Base-by-base conservation (phyloP, 768 basidiomycete genomes). In the Pleurotus tuber-regium region DNA sequence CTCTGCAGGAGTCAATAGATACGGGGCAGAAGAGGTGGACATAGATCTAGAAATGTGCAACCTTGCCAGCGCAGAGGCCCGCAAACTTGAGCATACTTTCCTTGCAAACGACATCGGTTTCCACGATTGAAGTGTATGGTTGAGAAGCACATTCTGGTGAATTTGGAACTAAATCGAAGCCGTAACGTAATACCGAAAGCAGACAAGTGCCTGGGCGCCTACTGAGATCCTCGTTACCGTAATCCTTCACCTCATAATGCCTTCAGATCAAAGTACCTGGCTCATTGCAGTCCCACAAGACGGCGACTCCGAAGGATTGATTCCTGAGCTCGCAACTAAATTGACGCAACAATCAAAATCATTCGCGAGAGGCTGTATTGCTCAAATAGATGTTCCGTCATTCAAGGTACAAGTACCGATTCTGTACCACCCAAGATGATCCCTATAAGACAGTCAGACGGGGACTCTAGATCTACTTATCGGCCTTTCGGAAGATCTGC, bases 251-350 rank as follows among this genome's bases (percentile, higher is more conserved):
- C n/a, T n/a, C 43, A 58, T 46, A 42, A 97, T 97, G 94, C 94
- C 94, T 52, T 95, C 92, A 64, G 94, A 97, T 76, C 87, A 95
- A 67, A 89, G 89, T 57, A 95, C 92, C 59, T 98, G 95, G 95
- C 72, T 98, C 57, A 77, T 97, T 54, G 77, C 93, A 36, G 83
- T 91, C 2, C 95, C 95, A 10, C 80, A 85, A 57, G 86, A 92
- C 66, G 91, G 90, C 16, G 92, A 97, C 60, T 77, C 91, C 0
- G 89, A 90, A 54, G 84, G 85, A 4, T 70, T 90, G 25, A 67
- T 78, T 41, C 83, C 86, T 57, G 87, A 89, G 55, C 62, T 92
- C 14, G 60, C 74, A 8, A 65, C 81, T 18, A 90, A 88, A 63
- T 75, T 93, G 30, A 66, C 69, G 16, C 73, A 81, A 24, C 79